Evolutionary conservation across 2,329 filamentous ascomycete species (phyloP).

Genomic region (Bipolaris sorokiniana): DNA sequence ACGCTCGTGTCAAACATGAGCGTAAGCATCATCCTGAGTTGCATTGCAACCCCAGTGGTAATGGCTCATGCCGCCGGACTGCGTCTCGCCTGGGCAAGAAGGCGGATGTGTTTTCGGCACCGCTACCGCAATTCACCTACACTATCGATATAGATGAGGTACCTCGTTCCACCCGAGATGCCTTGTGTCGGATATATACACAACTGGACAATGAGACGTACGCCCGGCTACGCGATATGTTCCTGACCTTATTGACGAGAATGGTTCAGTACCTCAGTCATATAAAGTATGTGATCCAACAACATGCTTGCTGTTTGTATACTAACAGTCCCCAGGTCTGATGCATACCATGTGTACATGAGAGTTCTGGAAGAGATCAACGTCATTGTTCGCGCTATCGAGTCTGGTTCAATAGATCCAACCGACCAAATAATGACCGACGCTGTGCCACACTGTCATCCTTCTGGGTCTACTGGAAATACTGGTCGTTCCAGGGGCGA

Average conservation of each 20-base stretch:
- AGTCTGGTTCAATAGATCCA: background rate
- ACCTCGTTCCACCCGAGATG: background rate
- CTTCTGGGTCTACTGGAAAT: background rate
- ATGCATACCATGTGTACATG: background rate
- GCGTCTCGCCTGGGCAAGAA: background rate
- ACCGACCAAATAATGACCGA: background rate
- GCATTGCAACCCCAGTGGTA: background rate
- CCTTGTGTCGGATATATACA: background rate
- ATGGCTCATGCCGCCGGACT: background rate
- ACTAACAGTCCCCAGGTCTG: background rate
- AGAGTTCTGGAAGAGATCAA: background rate
- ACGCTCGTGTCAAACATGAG: constrained; percentile 21
- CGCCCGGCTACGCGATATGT: background rate
- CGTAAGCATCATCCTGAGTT: constrained; percentile 16
- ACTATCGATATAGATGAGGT: background rate
- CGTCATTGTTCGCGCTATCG: background rate
- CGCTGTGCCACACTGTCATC: background rate
- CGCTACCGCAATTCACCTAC: background rate
- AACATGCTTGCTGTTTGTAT: too few species aligned
- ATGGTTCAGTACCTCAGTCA: background rate
- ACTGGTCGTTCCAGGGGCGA: background rate
- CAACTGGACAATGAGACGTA: background rate
- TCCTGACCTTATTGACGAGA: background rate
- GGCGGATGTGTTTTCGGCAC: background rate
- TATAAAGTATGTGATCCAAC: background rate